Conservation (phyloP, 495 filamentous ascomycete genomes). For the Glonium stellatum region DNA sequence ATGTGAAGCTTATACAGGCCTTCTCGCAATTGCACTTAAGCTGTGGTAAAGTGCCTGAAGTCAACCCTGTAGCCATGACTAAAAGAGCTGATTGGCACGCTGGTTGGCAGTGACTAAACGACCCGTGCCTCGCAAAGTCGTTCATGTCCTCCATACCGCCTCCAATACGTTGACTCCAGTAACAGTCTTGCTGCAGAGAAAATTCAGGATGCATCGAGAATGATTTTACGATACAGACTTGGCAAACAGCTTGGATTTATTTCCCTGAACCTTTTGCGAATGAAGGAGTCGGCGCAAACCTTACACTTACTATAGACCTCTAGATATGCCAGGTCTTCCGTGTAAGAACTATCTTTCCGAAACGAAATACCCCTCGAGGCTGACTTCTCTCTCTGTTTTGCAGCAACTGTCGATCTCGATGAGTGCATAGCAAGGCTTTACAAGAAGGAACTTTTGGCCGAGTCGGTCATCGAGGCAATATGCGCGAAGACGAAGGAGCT, state of each 20-base stretch:
- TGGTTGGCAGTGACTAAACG: too few species aligned
- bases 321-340: constrained; percentile 81
- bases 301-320: constrained; percentile 9
- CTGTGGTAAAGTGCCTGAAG: too few species aligned
- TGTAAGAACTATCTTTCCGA: constrained; percentile 44
- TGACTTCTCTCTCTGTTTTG: constrained; percentile 2
- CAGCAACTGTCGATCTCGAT: constrained; percentile 94
- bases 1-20: background rate
- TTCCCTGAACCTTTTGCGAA: constrained; percentile 27
- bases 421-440: constrained; percentile 95
- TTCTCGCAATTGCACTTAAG: too few species aligned
- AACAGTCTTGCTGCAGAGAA: background rate
- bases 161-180: background rate
- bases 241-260: constrained; percentile 22
- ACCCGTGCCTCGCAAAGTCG: too few species aligned
- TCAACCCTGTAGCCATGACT: too few species aligned
- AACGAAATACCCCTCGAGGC: background rate
- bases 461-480: constrained; percentile 98
- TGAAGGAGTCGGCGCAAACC: constrained; percentile 12
- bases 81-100: too few species aligned
- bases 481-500: constrained; percentile 98
- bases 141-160: too few species aligned
- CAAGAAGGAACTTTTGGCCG: constrained; percentile 90
- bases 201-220: constrained; percentile 22
- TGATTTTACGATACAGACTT: constrained; percentile 30